Evolutionary conservation across 2,329 filamentous ascomycete species (phyloP).

Genomic region (Penicillium psychrosexuale): DNA sequence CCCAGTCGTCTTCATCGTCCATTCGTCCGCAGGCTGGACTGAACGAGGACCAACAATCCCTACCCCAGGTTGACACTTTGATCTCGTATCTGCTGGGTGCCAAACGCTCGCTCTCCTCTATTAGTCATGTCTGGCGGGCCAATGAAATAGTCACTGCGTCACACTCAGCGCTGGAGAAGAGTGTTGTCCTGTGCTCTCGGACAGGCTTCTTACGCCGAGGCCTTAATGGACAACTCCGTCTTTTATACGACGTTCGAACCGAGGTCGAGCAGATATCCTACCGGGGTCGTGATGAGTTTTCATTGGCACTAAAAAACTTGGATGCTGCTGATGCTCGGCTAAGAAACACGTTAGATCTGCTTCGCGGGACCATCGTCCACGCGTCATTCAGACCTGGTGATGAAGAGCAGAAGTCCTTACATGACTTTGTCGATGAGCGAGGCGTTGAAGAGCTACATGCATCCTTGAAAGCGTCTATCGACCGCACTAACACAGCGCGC

Average conservation of each 20-base stretch:
- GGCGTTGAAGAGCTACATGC: constrained; percentile 58
- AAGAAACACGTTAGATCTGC: constrained; percentile 52
- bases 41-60: constrained; percentile 16
- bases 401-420: constrained; percentile 54
- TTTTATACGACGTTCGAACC: constrained; percentile 44
- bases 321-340: constrained; percentile 59
- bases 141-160: constrained; percentile 80
- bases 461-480: constrained; percentile 58
- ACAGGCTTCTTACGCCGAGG: constrained; percentile 65
- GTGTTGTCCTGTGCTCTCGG: constrained; percentile 68
- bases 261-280: constrained; percentile 45
- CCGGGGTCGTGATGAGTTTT: constrained; percentile 44
- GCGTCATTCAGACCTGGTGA: constrained; percentile 51
- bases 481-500: constrained; percentile 60
- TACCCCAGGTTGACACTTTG: constrained; percentile 65
- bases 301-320: constrained; percentile 52
- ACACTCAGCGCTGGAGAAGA: constrained; percentile 72
- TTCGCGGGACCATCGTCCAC: constrained; percentile 59
- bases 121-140: constrained; percentile 76
- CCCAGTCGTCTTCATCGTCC: constrained; percentile 30
- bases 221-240: constrained; percentile 51
- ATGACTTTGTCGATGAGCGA: constrained; percentile 65
- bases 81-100: constrained; percentile 81
- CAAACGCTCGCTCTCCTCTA: constrained; percentile 81
- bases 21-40: constrained; percentile 14